A percentile compares a stretch with the other conserved stretches of the same genome.
These are phyloP conservation scores for Powellomyces hirtus DNA, from an alignment of 192 early-diverging fungal species.

Conservation along the genomic window DNA sequence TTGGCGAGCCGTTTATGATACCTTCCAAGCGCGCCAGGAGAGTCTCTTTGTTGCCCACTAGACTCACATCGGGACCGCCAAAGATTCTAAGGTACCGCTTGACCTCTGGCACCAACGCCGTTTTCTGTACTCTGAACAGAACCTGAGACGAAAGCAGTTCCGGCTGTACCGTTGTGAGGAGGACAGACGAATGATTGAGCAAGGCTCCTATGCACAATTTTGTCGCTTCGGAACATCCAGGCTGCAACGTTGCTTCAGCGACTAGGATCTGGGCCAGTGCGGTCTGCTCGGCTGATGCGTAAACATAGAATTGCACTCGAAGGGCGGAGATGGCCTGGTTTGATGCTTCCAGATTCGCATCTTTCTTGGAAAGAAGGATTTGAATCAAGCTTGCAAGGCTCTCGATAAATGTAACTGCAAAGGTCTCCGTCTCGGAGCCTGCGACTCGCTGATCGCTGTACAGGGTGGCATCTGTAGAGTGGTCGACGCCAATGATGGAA, in stretches of 20 bases:
- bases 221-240: not conserved
- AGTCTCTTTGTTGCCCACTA: constrained; percentile 12
- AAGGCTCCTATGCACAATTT: constrained; percentile 29
- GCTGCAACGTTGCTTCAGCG: constrained; percentile 1
- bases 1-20: not conserved
- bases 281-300: constrained; percentile 10
- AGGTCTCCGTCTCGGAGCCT: not conserved
- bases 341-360: not conserved
- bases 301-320: constrained; percentile 38
- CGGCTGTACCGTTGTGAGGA: constrained; percentile 30
- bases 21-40: constrained; percentile 14
- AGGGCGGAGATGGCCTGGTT: too few relatives aligned
- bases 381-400: constrained; percentile 9
- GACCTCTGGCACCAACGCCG: constrained; percentile 10
- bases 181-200: constrained; percentile 24
- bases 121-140: not conserved
- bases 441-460: constrained; percentile 1
- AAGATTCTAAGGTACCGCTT: constrained; percentile 27
- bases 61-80: not conserved
- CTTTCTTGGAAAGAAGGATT: not conserved
- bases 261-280: constrained; percentile 22
- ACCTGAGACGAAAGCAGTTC: constrained; percentile 13
- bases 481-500: constrained; percentile 9
- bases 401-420: constrained; percentile 5
- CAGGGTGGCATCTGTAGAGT: not conserved